These are phyloP conservation scores for Dothistroma septosporum DNA, from an alignment of 2,329 filamentous ascomycete species.

Conservation along the genomic window DNA sequence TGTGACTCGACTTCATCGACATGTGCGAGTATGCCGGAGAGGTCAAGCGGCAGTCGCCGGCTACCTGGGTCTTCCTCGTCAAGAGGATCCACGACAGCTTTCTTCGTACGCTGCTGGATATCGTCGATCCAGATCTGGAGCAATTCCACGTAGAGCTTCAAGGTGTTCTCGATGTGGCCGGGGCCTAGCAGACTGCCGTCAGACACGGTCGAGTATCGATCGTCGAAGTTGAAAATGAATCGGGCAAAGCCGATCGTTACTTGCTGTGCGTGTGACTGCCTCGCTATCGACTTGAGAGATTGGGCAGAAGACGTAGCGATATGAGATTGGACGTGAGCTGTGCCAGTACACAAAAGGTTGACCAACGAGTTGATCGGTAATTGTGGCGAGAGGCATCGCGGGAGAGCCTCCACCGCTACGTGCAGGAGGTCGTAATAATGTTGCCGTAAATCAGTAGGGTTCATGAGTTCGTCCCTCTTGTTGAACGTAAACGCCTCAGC, in stretches of 20 bases:
- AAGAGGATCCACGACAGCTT: slow-evolving; percentile 60
- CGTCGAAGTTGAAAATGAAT: slow-evolving; percentile 98
- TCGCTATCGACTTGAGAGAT: slow-evolving; percentile 90
- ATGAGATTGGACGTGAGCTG: slow-evolving; percentile 86
- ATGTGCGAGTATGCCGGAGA: slow-evolving; percentile 84
- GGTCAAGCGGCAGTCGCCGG: slow-evolving; percentile 55
- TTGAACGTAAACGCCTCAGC: slow-evolving; percentile 89
- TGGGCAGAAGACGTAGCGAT: slow-evolving; percentile 90
- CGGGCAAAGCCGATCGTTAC: slow-evolving; percentile 94
- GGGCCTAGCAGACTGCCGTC: slow-evolving; percentile 94
- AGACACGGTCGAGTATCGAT: slow-evolving; percentile 94
- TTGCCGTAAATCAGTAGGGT: slow-evolving; percentile 76
- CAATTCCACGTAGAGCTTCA: slow-evolving; percentile 88
- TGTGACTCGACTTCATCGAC: slow-evolving; percentile 97
- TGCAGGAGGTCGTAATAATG: slow-evolving; percentile 93
- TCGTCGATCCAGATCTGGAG: slow-evolving; percentile 97
- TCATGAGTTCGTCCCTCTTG: slow-evolving; percentile 73
- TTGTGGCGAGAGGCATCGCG: slow-evolving; percentile 84
- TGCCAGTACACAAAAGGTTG: slow-evolving; percentile 92
- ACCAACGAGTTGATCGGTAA: slow-evolving; percentile 92
- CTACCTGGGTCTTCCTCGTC: slow-evolving; percentile 51
- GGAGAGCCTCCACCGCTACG: slow-evolving; percentile 90
- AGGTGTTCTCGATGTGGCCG: slow-evolving; percentile 88
- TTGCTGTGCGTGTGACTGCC: slow-evolving; percentile 87
- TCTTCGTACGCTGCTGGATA: slow-evolving; percentile 78